These are phyloP conservation scores for Daldinia caldariorum DNA, from an alignment of 495 filamentous ascomycete genomes.

Conservation along the genomic window DNA sequence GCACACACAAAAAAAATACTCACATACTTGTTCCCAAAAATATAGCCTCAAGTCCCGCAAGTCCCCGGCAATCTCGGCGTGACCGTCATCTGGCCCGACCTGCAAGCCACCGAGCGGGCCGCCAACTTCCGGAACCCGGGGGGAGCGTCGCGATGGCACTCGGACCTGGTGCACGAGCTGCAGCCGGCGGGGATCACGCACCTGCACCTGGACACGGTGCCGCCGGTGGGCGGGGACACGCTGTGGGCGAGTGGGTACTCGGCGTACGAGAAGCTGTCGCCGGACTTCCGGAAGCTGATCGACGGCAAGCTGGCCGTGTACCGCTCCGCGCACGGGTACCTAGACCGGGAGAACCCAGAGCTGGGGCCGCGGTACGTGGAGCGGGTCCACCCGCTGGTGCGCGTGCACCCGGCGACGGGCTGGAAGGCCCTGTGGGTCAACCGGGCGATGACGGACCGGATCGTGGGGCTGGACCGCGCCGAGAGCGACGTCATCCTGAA, in stretches of 20 bases:
- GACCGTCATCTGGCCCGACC: constrained; percentile 74
- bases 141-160: constrained; percentile 74
- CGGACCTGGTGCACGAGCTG: constrained; percentile 73
- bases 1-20: too few species aligned
- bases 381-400: constrained; percentile 72
- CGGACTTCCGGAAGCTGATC: constrained; percentile 73
- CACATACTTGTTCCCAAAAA: constrained; percentile 14
- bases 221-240: constrained; percentile 72
- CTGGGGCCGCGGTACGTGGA: constrained; percentile 72
- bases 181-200: constrained; percentile 77
- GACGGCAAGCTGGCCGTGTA: constrained; percentile 75
- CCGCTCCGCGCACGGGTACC: constrained; percentile 71
- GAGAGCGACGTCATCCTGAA: constrained; percentile 75
- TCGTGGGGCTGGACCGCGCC: constrained; percentile 71
- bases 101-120: constrained; percentile 63
- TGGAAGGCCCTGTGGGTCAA: constrained; percentile 79
- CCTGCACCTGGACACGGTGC: constrained; percentile 74
- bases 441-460: constrained; percentile 69
- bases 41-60: constrained; percentile 72
- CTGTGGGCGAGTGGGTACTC: constrained; percentile 76
- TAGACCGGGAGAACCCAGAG: constrained; percentile 69
- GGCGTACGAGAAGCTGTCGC: constrained; percentile 77
- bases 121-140: constrained; percentile 71
- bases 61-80: constrained; percentile 73
- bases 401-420: constrained; percentile 75